Base-by-base conservation (phyloP, 306 rosid species). In the Trifolium fragiferum region DNA sequence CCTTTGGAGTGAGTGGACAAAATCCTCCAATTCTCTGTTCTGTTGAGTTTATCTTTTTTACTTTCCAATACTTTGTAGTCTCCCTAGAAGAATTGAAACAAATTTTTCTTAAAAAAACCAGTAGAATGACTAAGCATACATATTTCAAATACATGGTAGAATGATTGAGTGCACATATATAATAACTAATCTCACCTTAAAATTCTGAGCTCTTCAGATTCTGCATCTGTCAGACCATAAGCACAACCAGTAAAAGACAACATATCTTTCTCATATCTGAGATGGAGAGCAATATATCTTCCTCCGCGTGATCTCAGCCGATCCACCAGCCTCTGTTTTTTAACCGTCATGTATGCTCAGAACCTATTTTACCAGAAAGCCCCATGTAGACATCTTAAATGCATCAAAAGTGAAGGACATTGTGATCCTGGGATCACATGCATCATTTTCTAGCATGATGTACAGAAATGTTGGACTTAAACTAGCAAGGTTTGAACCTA, bases 191-290 rank as follows among this genome's bases (percentile, higher is more conserved):
- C 73, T 77, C 79, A 90, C 98, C 98, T 93, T 96, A 93, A 90
- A 72, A 89, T 79, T 79, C 88, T 87, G 57, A 93, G 93, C 85
- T 93, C 98, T 78, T 90, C 97, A 32, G 98, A 84, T 87, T 93
- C 97, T 25, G 67, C 79, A 79, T 86, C 78, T 40, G 87, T 90
- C 85, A 93, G 83, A 70, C 98, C 97, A 82, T 86, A 87, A 30
- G 91, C 82, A 79, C 98, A 93, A 33, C 98, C 98, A 8, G 98
- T 93, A 80, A 90, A 93, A 77, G 98, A 83, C 77, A 93, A 83
- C 98, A 90, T 93, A 85, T 93, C 98, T 84, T 90, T 90, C 88
- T 93, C 98, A 71, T 87, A 93, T 87, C 97, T 87, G 82, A 93
- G 85, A 83, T 93, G 98, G 77, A 93, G 98, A 70, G 97, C 93